A percentile compares a stretch with the other conserved stretches of the same genome.
Evolutionary conservation across 345 rosid species (phyloP).

Genomic region (Eucalyptus erythrocorys): DNA sequence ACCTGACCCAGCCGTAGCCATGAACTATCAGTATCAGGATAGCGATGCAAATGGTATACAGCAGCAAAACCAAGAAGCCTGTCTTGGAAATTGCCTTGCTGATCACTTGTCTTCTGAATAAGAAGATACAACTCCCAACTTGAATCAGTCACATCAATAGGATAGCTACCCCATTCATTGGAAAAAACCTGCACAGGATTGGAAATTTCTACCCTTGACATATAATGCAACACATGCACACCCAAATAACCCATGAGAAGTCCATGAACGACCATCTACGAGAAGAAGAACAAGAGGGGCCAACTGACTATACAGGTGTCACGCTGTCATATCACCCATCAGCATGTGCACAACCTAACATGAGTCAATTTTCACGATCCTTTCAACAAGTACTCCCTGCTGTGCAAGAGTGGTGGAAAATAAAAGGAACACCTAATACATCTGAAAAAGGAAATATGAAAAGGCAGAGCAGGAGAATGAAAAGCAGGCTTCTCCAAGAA

Average conservation of each 20-base stretch:
- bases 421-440: background rate
- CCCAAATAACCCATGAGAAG: background rate
- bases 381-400: background rate
- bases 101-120: slow-evolving; percentile 33
- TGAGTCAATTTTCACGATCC: background rate
- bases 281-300: slow-evolving; percentile 92
- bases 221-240: background rate
- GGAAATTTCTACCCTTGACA: background rate
- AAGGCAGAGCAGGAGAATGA: background rate
- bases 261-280: slow-evolving; percentile 52
- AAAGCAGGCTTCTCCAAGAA: background rate
- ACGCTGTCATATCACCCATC: slow-evolving; percentile 45
- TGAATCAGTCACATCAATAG: slow-evolving; percentile 87
- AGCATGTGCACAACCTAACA: slow-evolving; percentile 66
- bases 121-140: slow-evolving; percentile 86
- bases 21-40: slow-evolving; percentile 45
- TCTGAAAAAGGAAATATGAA: background rate
- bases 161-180: slow-evolving; percentile 67
- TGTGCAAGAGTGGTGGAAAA: background rate
- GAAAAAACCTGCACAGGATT: background rate
- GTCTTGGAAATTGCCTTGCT: slow-evolving; percentile 24
- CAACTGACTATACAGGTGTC: slow-evolving; percentile 72
- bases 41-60: slow-evolving; percentile 62
- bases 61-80: slow-evolving; percentile 69
- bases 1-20: slow-evolving; percentile 91